These are phyloP conservation scores for Mycena haematopus DNA, from an alignment of 768 basidiomycete species.

Conservation along the genomic window DNA sequence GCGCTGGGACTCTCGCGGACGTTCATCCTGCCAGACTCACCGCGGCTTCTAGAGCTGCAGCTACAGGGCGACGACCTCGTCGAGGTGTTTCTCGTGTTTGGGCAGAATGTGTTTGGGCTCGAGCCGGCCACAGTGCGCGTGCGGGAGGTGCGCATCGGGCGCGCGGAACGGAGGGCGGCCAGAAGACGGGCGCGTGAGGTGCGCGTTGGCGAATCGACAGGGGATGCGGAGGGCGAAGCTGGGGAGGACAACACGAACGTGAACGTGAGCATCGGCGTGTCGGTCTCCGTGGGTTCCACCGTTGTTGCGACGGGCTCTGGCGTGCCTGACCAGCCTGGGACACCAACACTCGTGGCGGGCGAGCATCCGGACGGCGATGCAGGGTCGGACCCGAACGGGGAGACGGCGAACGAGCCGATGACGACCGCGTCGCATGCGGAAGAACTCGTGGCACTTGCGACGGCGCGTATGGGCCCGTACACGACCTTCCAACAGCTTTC, in stretches of 20 bases:
- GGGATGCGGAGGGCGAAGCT: conserved; percentile 52
- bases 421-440: conserved; percentile 58
- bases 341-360: conserved; percentile 48
- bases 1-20: conserved; percentile 90
- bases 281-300: conserved; percentile 53
- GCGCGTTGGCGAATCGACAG: conserved; percentile 52
- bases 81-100: conserved; percentile 90
- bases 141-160: conserved; percentile 90
- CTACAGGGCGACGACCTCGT: conserved; percentile 93
- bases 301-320: conserved; percentile 40
- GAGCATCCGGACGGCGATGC: conserved; percentile 49
- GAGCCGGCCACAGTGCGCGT: conserved; percentile 94
- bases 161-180: conserved; percentile 86
- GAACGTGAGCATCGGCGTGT: conserved; percentile 67
- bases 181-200: conserved; percentile 78
- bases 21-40: conserved; percentile 91
- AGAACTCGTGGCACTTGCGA: conserved; percentile 70
- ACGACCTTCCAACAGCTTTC: conserved; percentile 91
- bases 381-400: conserved; percentile 35
- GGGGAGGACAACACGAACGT: conserved; percentile 63
- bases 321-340: conserved; percentile 41
- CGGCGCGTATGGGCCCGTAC: conserved; percentile 80
- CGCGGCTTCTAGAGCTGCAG: conserved; percentile 84
- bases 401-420: conserved; percentile 41
- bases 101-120: conserved; percentile 90